Evolutionary conservation across 805 yeast species (phyloP), one percentile per base, ranked within the genome.

Genomic region (Candida pseudofarinosa): DNA sequence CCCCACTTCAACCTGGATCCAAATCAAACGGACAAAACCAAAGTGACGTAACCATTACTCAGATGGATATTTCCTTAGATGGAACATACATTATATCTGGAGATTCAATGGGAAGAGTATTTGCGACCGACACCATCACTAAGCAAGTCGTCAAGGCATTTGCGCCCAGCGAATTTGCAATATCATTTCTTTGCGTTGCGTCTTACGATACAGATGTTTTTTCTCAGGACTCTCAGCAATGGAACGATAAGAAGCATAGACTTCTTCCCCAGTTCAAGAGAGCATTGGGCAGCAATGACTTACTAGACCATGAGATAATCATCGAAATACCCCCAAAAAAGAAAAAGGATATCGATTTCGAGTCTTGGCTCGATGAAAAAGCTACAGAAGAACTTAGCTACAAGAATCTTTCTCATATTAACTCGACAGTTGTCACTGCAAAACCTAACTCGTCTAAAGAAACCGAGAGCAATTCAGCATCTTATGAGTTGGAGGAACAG

Each of bases 11-110:
- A 20, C 16, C 39, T 8, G 19, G 19, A 35, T 16, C 41, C 33
- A 63, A 50, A 5, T 7, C 10, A 23, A 42, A 43, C 8, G 40
- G 39, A 19, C 28, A 35, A 13, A 56, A 55, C 15, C 56, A 53
- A 6, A 55, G 59, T 1, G 37, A 30, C 15, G 45, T 49, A 8
- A 58, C 60, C 2, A 77, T 85, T 2, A 77, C 87, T 0, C 65
- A 77, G 33, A 50, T 89, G 40, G 69, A 67, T 1, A 61, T 86
- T 2, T 80, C 89, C 4, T 65, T 85, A 55, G 97, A 90, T 57
- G 96, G 91, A 3, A 79, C 90, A 14, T 60, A 68, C 31, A 54
- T 90, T 4, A 66, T 85, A 2, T 77, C 88, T 4, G 97, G 97
- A 30, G 95, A 87, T 56, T 60, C 73, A 0, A 55, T 52, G n/a